These are phyloP conservation scores for Leccinum variicolor DNA, from an alignment of 768 basidiomycete genomes.

Conservation along the genomic window DNA sequence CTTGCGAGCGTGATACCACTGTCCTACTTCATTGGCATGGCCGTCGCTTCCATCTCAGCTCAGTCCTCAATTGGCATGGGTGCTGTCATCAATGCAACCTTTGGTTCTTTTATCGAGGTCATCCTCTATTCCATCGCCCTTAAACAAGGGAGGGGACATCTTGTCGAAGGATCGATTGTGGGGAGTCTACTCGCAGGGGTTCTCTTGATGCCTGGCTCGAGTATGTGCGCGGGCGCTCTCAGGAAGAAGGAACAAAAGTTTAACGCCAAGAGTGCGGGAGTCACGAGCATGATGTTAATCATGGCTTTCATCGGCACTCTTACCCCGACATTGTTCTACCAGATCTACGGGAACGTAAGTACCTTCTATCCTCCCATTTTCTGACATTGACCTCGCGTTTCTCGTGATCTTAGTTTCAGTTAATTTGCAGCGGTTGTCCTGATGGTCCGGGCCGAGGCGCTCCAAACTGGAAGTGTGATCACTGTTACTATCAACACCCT, in stretches of 20 bases:
- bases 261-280: conserved; percentile 98
- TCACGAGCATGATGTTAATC: conserved; percentile 99
- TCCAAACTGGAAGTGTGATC: conserved; percentile 77
- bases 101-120: conserved; percentile 98
- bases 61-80: conserved; percentile 99
- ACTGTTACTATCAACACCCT: conserved; percentile 93
- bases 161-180: conserved; percentile 96
- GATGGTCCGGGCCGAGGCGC: conserved; percentile 17
- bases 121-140: conserved; percentile 89
- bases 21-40: conserved; percentile 99
- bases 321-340: conserved; percentile 95
- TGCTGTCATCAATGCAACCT: conserved; percentile 98
- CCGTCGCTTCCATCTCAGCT: conserved; percentile 97
- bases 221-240: conserved; percentile 91
- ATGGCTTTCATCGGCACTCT: conserved; percentile 99
- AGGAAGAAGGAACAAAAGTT: conserved; percentile 94
- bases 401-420: conserved; percentile 61
- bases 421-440: conserved; percentile 82
- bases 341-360: conserved; percentile 94
- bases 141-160: conserved; percentile 84
- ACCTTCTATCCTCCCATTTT: background rate
- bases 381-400: conserved; percentile 13
- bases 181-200: conserved; percentile 95
- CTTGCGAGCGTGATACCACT: conserved; percentile 93
- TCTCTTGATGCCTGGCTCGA: conserved; percentile 92